Conservation (phyloP, 345 rosid genomes). For the Camelina hispida region DNA sequence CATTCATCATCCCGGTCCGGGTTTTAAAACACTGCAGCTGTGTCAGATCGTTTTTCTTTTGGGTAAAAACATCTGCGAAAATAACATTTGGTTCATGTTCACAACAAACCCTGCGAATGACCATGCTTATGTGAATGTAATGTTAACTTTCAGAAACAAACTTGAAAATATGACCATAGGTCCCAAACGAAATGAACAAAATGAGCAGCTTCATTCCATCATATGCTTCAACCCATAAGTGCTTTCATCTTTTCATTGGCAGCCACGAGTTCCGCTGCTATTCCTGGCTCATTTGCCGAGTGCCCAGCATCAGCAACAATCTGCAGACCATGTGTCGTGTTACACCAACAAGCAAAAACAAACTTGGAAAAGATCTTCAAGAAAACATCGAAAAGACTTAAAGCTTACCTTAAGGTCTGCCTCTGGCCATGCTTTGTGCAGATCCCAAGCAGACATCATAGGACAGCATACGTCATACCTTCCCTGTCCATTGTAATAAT, state of each 20-base stretch:
- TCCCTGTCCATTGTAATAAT: constrained; percentile 64
- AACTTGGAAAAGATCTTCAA: neutral
- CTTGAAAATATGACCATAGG: neutral
- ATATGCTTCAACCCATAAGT: constrained; percentile 22
- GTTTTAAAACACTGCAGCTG: neutral
- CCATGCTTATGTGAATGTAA: neutral
- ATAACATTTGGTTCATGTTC: neutral
- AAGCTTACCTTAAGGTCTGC: constrained; percentile 77
- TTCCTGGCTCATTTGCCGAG: constrained; percentile 92
- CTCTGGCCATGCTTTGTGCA: constrained; percentile 95
- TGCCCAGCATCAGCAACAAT: constrained; percentile 90
- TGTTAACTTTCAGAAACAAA: constrained; percentile 5
- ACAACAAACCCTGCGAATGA: neutral
- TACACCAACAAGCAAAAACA: constrained; percentile 2
- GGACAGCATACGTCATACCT: constrained; percentile 95
- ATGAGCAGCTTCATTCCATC: neutral
- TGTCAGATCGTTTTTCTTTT: neutral
- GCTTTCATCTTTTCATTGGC: constrained; percentile 80
- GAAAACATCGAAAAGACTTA: neutral
- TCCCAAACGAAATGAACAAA: neutral
- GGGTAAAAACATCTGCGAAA: neutral
- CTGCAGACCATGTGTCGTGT: constrained; percentile 41
- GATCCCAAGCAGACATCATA: constrained; percentile 99
- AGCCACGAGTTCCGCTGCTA: constrained; percentile 84
- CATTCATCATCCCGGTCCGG: neutral